Base-by-base conservation (phyloP, 176 grass and related monocot genomes). In the Elymus sibiricus region DNA sequence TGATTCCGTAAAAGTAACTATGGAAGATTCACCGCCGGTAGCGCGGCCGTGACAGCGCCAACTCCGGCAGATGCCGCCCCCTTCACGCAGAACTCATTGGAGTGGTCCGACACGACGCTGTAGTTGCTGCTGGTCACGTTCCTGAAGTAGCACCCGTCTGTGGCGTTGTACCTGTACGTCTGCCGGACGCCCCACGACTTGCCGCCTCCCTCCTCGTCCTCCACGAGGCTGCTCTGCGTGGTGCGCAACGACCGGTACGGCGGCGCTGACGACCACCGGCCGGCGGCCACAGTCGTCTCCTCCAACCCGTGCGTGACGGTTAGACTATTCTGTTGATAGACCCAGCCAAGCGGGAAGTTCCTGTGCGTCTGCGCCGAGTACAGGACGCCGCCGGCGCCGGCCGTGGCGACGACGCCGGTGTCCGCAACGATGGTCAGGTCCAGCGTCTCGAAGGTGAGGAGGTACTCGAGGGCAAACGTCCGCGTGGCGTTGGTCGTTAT, bases 401-500 rank as follows among this genome's bases (percentile, higher is more conserved):
- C 76, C 82, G 16, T 22, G 19, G 47, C 70, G 56, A 6, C 74
- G 69, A 79, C 87, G 38, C 39, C 60, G 28, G 62, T 88, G 24
- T 60, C 16, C 64, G 76, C 89, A 38, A 90, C 80, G 35, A 89
- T 92, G 9, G 90, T 94, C 84, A 94, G 94, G 68, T 90, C 90
- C 63, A 97, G 83, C 82, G 68, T 68, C 82, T 97, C 92, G 72
- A 38, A 4, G 68, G 37, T 90, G 29, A 92, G 58, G 22, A 40
- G 87, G 76, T 97, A 92, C n/a, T 67, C 21, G 39, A 86, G 94
- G 24, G 69, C 39, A 28, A 97, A 47, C 4, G 70, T 82, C 75
- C 90, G 94, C 47, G 87, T 42, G 87, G 90, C 90, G 63, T 83
- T 84, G 34, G 94, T 94, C 32, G 88, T 97, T 83, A 97, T 86